Conservation (phyloP, 169 alveolate species). For the Plasmodium vinckei region DNA sequence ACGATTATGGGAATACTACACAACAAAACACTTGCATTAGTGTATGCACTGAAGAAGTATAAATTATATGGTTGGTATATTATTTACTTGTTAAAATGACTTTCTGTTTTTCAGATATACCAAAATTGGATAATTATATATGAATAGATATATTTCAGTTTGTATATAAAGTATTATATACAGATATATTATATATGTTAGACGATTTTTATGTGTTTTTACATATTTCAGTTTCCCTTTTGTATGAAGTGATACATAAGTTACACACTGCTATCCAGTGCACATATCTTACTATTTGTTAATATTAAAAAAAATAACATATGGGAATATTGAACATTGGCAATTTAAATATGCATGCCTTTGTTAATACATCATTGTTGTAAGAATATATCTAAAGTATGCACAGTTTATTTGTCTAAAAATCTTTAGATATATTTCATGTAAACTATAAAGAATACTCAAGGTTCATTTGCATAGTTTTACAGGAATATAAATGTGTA, state of each 20-base stretch:
- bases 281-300: slow-evolving; percentile 23
- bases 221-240: too few species aligned
- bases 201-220: too few species aligned
- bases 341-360: slow-evolving; percentile 12
- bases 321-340: slow-evolving; percentile 12
- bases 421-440: slow-evolving; percentile 1
- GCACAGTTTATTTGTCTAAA: neutral
- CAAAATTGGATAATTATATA: too few species aligned
- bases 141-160: too few species aligned
- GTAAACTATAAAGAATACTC: neutral
- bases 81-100: too few species aligned
- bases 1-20: slow-evolving; percentile 7
- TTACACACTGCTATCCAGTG: slow-evolving; percentile 73
- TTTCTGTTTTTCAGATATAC: too few species aligned
- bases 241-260: neutral
- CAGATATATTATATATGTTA: too few species aligned
- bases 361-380: neutral
- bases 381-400: slow-evolving; percentile 4
- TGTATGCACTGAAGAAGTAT: neutral
- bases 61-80: too few species aligned
- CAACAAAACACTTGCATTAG: neutral
- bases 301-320: slow-evolving; percentile 15
- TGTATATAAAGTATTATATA: too few species aligned
- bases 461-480: too few species aligned
- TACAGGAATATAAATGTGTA: too few species aligned